Evolutionary conservation across 2,329 filamentous ascomycete species (phyloP).

Genomic region (Meredithiella fracta): DNA sequence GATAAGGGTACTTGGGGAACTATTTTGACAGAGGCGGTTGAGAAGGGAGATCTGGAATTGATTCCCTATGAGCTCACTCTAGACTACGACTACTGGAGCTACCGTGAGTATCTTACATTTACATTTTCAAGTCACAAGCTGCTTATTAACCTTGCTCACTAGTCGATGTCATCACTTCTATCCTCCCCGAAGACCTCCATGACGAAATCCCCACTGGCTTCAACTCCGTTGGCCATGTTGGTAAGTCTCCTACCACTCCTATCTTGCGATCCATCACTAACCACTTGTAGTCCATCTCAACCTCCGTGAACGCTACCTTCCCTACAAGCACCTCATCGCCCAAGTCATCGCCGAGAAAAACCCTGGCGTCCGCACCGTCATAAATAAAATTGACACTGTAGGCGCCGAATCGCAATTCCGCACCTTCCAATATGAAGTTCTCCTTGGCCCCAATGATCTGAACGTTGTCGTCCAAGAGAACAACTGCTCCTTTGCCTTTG

Average conservation of each 20-base stretch:
- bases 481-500: conserved; percentile 74
- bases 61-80: conserved; percentile 61
- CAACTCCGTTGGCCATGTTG: conserved; percentile 74
- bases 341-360: conserved; percentile 85
- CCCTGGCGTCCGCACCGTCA: conserved; percentile 63
- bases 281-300: conserved; percentile 61
- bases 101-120: conserved; percentile 35
- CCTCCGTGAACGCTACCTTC: conserved; percentile 63
- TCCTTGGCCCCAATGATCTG: conserved; percentile 66
- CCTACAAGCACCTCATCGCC: conserved; percentile 74
- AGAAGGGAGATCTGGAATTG: conserved; percentile 50
- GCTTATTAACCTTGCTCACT: background rate
- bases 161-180: conserved; percentile 69
- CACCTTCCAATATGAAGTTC: conserved; percentile 83
- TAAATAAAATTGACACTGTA: conserved; percentile 88
- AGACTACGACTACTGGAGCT: conserved; percentile 75
- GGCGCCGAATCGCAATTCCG: conserved; percentile 73
- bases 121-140: conserved; percentile 13
- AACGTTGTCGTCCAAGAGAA: conserved; percentile 71
- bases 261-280: background rate
- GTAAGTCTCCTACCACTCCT: conserved; percentile 27
- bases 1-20: conserved; percentile 58
- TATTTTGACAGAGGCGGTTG: conserved; percentile 49
- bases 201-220: conserved; percentile 75
- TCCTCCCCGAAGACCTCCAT: conserved; percentile 65